Conservation (phyloP, 2,329 filamentous ascomycete genomes). For the Fusarium denticulatum region DNA sequence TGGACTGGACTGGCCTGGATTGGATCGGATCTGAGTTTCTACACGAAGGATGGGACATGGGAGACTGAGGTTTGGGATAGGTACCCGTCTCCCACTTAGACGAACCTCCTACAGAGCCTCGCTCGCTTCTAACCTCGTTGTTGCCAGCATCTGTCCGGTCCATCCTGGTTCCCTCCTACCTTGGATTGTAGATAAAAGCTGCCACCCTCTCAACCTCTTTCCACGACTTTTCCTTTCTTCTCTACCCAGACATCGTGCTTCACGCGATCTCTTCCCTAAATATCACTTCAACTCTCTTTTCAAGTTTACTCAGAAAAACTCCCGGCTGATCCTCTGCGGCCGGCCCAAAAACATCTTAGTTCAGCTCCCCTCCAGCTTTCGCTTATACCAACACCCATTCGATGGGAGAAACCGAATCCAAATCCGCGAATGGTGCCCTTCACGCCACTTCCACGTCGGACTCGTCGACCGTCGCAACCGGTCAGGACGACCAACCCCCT, state of each 20-base stretch:
- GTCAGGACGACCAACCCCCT: conserved; percentile 53
- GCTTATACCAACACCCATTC: conserved; percentile 49
- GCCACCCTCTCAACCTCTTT: conserved; percentile 14
- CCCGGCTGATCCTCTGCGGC: conserved; percentile 23
- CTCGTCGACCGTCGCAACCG: conserved; percentile 48
- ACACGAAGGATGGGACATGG: background rate
- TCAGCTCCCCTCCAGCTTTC: conserved; percentile 22
- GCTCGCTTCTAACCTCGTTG: conserved; percentile 15
- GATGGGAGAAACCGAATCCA: conserved; percentile 54
- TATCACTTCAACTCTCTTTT: background rate
- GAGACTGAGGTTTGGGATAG: conserved; percentile 24
- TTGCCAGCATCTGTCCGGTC: conserved; percentile 21
- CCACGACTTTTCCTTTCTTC: conserved; percentile 19
- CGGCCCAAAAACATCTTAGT: background rate
- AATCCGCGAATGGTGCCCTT: conserved; percentile 54
- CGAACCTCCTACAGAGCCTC: conserved; percentile 7
- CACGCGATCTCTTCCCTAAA: conserved; percentile 29
- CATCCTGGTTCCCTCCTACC: conserved; percentile 16
- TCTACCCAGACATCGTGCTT: conserved; percentile 36
- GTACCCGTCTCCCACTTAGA: conserved; percentile 5
- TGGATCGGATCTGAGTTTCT: background rate
- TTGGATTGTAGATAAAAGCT: conserved; percentile 36
- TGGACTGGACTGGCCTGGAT: background rate
- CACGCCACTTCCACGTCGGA: conserved; percentile 52
- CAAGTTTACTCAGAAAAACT: background rate